These are phyloP conservation scores for Cryptococcus maquisensis DNA, from an alignment of 1,284 basidiomycete genomes.

Conservation along the genomic window DNA sequence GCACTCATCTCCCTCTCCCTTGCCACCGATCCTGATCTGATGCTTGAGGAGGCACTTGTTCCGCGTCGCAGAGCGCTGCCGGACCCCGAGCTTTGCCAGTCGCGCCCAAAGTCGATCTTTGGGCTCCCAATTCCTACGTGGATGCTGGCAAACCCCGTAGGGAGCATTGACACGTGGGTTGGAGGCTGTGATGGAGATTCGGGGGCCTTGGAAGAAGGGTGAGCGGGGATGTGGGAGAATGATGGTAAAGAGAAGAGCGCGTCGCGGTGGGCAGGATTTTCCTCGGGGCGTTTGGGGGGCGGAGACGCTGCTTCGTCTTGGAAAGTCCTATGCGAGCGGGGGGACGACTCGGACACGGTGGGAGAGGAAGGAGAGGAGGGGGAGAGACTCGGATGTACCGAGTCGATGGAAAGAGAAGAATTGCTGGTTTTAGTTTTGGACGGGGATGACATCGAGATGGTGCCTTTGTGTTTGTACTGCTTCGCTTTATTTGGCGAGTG, in stretches of 20 bases:
- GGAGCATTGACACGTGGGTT: slow-evolving; percentile 2
- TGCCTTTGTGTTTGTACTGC: background rate
- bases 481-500: background rate
- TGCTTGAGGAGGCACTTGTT: background rate
- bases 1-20: background rate
- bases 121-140: slow-evolving; percentile 20
- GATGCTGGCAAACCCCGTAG: slow-evolving; percentile 15
- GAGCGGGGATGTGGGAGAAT: background rate
- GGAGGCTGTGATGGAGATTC: background rate
- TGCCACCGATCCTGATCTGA: background rate
- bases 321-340: background rate
- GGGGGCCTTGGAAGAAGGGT: background rate
- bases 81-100: slow-evolving; percentile 4
- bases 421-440: background rate
- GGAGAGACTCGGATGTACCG: background rate
- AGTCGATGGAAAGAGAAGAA: background rate
- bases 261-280: background rate
- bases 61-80: background rate
- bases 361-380: background rate
- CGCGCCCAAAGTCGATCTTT: slow-evolving; percentile 13
- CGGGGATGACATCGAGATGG: background rate
- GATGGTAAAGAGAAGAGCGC: background rate
- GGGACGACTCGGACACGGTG: background rate
- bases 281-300: background rate
- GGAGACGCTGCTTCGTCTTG: background rate